phyloP scores from a whole-genome alignment of 345 rosid genomes.

The Chamaenerion angustifolium region DNA sequence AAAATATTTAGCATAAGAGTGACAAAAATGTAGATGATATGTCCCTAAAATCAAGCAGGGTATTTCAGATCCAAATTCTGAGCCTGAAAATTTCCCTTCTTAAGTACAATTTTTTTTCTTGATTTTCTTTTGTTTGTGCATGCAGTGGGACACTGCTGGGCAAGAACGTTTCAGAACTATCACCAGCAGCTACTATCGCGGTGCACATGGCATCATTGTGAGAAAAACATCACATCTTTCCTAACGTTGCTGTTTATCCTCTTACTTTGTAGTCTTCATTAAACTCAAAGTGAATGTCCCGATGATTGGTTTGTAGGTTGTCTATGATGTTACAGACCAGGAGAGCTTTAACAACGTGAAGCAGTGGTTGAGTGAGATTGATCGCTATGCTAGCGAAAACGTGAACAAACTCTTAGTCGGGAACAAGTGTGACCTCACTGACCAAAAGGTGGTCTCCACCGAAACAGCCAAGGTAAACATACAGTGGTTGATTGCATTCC shows the following conservation, averaged over 20 bases:
- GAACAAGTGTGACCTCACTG: constrained; percentile 59
- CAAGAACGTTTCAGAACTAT: constrained; percentile 94
- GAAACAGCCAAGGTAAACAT: constrained; percentile 49
- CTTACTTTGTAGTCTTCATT: too few relatives aligned
- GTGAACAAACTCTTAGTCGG: constrained; percentile 73
- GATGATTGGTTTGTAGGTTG: constrained; percentile 26
- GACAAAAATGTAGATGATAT: too few relatives aligned
- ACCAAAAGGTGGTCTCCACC: constrained; percentile 49
- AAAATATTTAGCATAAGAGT: too few relatives aligned
- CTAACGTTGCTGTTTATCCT: not conserved
- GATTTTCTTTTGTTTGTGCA: not conserved
- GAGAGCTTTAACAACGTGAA: constrained; percentile 74
- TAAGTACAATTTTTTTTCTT: too few relatives aligned
- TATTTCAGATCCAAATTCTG: too few relatives aligned
- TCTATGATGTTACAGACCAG: constrained; percentile 62
- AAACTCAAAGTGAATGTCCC: not conserved
- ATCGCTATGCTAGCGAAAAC: constrained; percentile 59
- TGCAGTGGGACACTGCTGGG: constrained; percentile 98
- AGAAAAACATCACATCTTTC: constrained; percentile 5
- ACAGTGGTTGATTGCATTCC: too few relatives aligned
- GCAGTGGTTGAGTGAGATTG: constrained; percentile 70
- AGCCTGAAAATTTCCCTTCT: too few relatives aligned
- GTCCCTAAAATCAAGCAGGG: too few relatives aligned
- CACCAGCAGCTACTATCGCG: constrained; percentile 94
- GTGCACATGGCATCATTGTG: constrained; percentile 94